These are phyloP conservation scores for Aotearoamyces nothofagi DNA, from an alignment of 2,329 filamentous ascomycete genomes.

Conservation along the genomic window DNA sequence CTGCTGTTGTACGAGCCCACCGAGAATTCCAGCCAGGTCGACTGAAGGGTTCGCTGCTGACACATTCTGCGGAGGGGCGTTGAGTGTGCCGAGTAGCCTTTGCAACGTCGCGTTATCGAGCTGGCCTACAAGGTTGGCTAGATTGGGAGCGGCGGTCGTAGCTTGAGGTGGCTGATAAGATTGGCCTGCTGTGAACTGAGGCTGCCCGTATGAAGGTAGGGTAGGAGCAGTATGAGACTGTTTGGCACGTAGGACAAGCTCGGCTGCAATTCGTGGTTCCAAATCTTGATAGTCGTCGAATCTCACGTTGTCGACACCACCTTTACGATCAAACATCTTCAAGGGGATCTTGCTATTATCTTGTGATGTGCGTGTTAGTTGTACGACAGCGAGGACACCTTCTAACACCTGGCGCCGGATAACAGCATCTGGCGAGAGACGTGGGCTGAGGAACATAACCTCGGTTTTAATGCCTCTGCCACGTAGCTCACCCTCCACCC, in stretches of 20 bases:
- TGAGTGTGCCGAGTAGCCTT: conserved; percentile 47
- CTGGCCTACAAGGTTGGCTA: conserved; percentile 49
- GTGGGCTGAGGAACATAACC: conserved; percentile 64
- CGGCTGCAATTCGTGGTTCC: conserved; percentile 62
- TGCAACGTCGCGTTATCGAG: conserved; percentile 59
- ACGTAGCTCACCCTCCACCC: conserved; percentile 65
- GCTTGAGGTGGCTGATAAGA: conserved; percentile 22
- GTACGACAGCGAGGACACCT: conserved; percentile 73
- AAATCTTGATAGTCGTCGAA: conserved; percentile 83
- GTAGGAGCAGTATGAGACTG: conserved; percentile 23
- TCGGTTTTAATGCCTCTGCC: conserved; percentile 59
- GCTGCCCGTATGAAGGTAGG: conserved; percentile 19
- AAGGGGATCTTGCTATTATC: conserved; percentile 59
- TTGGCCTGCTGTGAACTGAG: conserved; percentile 21
- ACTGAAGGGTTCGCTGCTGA: conserved; percentile 21
- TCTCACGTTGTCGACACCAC: conserved; percentile 57
- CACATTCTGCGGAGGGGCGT: conserved; percentile 3
- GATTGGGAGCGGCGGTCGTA: conserved; percentile 27
- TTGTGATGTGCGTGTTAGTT: conserved; percentile 58
- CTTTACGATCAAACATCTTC: conserved; percentile 71
- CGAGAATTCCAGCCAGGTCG: conserved; percentile 18
- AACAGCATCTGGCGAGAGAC: conserved; percentile 63
- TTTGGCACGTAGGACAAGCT: conserved; percentile 64
- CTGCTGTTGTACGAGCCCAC: conserved; percentile 12
- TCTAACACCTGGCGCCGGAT: conserved; percentile 76